Evolutionary conservation across 306 rosid genomes (phyloP).

Genomic region (Trifolium pratense): DNA sequence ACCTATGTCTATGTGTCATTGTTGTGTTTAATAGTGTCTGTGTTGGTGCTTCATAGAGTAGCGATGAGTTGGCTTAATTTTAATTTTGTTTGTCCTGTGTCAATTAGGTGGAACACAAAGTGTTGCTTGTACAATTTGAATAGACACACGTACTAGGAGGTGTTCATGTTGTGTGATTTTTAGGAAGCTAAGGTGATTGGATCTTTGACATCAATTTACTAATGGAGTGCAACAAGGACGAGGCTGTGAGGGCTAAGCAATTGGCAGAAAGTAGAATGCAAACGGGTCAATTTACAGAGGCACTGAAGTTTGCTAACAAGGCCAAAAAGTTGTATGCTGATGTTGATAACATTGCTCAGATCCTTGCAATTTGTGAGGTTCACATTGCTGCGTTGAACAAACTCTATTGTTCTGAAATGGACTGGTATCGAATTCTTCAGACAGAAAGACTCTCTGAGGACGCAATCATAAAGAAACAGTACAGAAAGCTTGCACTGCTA

Average conservation of each 20-base stretch:
- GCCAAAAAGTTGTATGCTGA: slow-evolving; percentile 68
- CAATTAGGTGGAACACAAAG: slow-evolving; percentile 43
- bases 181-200: slow-evolving; percentile 33
- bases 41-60: neutral
- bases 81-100: slow-evolving; percentile 29
- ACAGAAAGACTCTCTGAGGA: slow-evolving; percentile 53
- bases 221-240: slow-evolving; percentile 97
- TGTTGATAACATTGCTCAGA: slow-evolving; percentile 65
- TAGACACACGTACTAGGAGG: neutral
- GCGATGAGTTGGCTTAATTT: slow-evolving; percentile 5
- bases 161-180: neutral
- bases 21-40: neutral
- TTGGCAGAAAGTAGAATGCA: slow-evolving; percentile 74
- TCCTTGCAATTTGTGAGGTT: slow-evolving; percentile 71
- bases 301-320: slow-evolving; percentile 66
- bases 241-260: slow-evolving; percentile 75
- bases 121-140: too few relatives aligned
- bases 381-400: slow-evolving; percentile 65
- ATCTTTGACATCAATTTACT: slow-evolving; percentile 35
- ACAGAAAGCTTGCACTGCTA: slow-evolving; percentile 74
- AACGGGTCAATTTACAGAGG: slow-evolving; percentile 67
- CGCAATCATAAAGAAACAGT: slow-evolving; percentile 66
- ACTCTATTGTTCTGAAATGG: slow-evolving; percentile 51
- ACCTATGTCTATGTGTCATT: neutral
- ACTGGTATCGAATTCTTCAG: slow-evolving; percentile 85